Percentiles rank a stretch among this genome's conserved stretches.
Conservation (phyloP, 306 rosid genomes). For the Comarum palustre region DNA sequence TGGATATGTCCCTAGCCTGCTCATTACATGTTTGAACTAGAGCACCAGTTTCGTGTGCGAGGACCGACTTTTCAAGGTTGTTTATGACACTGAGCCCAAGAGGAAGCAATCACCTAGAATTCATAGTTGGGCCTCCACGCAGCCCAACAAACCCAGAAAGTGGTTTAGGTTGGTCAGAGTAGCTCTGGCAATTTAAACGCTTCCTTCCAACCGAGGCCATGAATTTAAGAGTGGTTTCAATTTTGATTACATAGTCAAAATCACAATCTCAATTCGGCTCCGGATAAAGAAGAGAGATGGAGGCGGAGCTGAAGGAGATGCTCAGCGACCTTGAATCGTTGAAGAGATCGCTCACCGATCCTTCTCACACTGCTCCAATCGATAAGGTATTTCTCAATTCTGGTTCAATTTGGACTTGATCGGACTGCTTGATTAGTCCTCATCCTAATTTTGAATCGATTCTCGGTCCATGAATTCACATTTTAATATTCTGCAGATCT, state of each 20-base stretch:
- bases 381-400: conserved; percentile 45
- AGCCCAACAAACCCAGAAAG: no score
- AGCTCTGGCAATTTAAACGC: no score
- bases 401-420: neutral
- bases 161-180: no score
- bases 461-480: neutral
- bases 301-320: conserved; percentile 62
- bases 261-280: conserved; percentile 13
- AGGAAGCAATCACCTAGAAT: no score
- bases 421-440: neutral
- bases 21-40: no score
- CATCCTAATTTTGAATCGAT: neutral
- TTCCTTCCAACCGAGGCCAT: no score
- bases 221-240: no score
- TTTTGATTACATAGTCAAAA: neutral
- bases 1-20: no score
- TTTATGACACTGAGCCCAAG: no score
- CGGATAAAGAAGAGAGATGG: conserved; percentile 43
- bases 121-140: no score
- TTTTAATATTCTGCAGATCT: neutral
- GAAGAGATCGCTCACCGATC: conserved; percentile 59
- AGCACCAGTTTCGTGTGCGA: no score
- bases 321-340: conserved; percentile 71
- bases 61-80: no score
- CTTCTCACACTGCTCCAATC: conserved; percentile 50